phyloP scores from a whole-genome alignment of 2,329 filamentous ascomycete species.

The Fusarium musae region DNA sequence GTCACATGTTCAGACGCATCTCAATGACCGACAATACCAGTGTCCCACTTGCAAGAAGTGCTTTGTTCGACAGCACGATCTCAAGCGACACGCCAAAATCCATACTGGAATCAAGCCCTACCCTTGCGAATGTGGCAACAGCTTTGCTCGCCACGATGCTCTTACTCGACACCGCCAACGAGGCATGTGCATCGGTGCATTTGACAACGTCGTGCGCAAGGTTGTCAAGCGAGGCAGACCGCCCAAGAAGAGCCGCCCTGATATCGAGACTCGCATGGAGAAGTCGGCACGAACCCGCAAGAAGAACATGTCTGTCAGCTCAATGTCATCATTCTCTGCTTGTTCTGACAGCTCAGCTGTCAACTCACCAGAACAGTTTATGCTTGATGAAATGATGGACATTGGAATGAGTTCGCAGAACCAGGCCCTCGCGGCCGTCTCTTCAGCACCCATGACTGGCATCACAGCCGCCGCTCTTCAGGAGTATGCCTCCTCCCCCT shows the following conservation, averaged over 20 bases:
- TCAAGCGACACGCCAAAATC: conserved; percentile 97
- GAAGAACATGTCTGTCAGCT: conserved; percentile 62
- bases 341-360: conserved; percentile 67
- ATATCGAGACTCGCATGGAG: conserved; percentile 65
- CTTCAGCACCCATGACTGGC: conserved; percentile 58
- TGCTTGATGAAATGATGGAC: conserved; percentile 62
- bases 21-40: conserved; percentile 94
- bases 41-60: conserved; percentile 94
- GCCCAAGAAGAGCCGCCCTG: conserved; percentile 66
- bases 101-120: conserved; percentile 97
- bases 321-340: conserved; percentile 64
- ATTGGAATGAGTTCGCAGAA: conserved; percentile 48
- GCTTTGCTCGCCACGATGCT: conserved; percentile 94
- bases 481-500: conserved; percentile 54
- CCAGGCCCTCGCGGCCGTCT: conserved; percentile 52
- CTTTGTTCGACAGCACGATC: conserved; percentile 96
- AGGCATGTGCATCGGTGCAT: conserved; percentile 95
- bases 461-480: conserved; percentile 49
- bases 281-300: conserved; percentile 68
- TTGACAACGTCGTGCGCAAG: conserved; percentile 78
- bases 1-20: conserved; percentile 96
- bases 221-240: conserved; percentile 72
- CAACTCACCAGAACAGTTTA: conserved; percentile 63
- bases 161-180: conserved; percentile 93
- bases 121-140: conserved; percentile 92